phyloP scores from a whole-genome alignment of 345 rosid genomes.

The Nasturtium officinale region DNA sequence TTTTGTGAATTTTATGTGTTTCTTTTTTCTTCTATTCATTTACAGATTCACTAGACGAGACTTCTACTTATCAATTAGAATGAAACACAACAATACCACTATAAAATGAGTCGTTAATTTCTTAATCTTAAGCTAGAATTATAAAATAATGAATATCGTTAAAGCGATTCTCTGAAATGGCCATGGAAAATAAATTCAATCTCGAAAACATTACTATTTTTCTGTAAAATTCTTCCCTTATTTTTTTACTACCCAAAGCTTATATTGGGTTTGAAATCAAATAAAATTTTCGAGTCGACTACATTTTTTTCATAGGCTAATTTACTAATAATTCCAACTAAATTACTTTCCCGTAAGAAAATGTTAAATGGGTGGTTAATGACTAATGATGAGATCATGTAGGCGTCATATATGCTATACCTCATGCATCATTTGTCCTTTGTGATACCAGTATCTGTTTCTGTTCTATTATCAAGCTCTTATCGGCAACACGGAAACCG shows the following conservation, averaged over 20 bases:
- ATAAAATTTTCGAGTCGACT: neutral
- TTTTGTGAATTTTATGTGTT: neutral
- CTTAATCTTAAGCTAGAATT: neutral
- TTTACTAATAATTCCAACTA: conserved; percentile 16
- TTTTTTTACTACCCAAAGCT: neutral
- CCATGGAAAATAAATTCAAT: neutral
- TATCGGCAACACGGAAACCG: neutral
- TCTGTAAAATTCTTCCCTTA: neutral
- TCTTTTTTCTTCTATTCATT: neutral
- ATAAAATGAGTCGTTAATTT: neutral
- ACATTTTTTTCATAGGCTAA: neutral
- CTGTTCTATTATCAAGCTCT: conserved; percentile 5
- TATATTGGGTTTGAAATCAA: neutral
- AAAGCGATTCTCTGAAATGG: neutral
- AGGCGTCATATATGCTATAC: conserved; percentile 24
- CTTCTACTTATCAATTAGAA: neutral
- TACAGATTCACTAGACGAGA: neutral
- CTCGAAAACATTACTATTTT: neutral
- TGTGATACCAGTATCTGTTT: neutral
- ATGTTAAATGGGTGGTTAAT: conserved; percentile 5
- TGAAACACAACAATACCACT: conserved; percentile 8
- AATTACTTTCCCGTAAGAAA: neutral
- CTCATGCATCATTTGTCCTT: conserved; percentile 14
- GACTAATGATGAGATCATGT: conserved; percentile 7
- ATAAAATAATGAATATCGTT: neutral